Conservation (phyloP, 1,284 basidiomycete species). For the Gymnopus androsaceus region DNA sequence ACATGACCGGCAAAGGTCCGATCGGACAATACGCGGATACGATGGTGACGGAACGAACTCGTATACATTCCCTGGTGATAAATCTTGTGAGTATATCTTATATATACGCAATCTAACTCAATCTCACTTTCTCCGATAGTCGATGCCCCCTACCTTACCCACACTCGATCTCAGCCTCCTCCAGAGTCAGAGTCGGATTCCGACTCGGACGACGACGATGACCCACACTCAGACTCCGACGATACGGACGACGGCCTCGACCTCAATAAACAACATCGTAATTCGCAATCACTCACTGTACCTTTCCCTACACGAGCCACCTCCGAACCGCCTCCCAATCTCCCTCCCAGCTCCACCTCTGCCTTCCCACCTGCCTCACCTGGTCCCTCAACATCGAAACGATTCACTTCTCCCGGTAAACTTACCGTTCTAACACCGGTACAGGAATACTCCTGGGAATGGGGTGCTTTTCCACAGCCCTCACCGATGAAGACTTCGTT, state of each 20-base stretch:
- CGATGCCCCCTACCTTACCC: not conserved
- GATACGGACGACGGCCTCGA: not conserved
- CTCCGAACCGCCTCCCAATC: constrained; percentile 37
- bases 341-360: not conserved
- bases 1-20: constrained; percentile 41
- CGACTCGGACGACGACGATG: not conserved
- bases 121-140: not conserved
- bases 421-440: constrained; percentile 16
- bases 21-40: constrained; percentile 38
- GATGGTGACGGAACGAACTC: constrained; percentile 20
- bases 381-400: constrained; percentile 17
- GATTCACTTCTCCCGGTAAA: constrained; percentile 16
- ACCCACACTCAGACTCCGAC: not conserved
- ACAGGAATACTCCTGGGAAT: constrained; percentile 82
- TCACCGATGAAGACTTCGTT: constrained; percentile 64
- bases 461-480: constrained; percentile 82
- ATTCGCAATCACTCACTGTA: constrained; percentile 29
- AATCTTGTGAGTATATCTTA: not conserved
- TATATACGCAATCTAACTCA: no score
- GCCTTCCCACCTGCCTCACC: constrained; percentile 22
- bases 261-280: not conserved
- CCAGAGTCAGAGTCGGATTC: not conserved
- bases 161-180: constrained; percentile 15
- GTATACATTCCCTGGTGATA: constrained; percentile 16
- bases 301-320: constrained; percentile 56